A percentile compares a stretch with the other conserved stretches of the same genome.
Evolutionary conservation across 345 rosid species (phyloP).

Genomic region (Camelina sativa): DNA sequence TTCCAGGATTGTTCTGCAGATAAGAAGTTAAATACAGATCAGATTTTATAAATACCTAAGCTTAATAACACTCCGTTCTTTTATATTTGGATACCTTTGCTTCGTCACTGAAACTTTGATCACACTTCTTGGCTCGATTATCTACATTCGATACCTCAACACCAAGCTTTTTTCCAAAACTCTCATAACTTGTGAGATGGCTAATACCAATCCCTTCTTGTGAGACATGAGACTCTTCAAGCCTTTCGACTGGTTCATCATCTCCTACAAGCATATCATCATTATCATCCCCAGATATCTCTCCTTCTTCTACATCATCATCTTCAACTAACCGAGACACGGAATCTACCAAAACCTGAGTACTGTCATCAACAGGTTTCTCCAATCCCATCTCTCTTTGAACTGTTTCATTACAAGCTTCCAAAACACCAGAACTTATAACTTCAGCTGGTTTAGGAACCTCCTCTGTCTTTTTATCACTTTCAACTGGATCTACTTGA

Average conservation of each 20-base stretch:
- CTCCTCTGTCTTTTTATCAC: constrained; percentile 36
- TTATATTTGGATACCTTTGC: constrained; percentile 45
- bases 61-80: not conserved
- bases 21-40: constrained; percentile 12
- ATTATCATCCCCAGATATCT: constrained; percentile 53
- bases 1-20: constrained; percentile 24
- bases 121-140: constrained; percentile 33
- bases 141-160: constrained; percentile 33
- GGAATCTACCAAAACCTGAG: constrained; percentile 27
- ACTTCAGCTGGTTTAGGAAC: constrained; percentile 30
- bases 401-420: constrained; percentile 40
- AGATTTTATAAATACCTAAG: constrained; percentile 30
- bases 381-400: constrained; percentile 47
- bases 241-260: constrained; percentile 38
- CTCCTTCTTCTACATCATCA: constrained; percentile 63
- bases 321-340: constrained; percentile 44
- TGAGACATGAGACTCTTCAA: constrained; percentile 43
- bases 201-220: constrained; percentile 26
- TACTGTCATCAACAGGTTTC: constrained; percentile 33
- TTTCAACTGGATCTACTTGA: constrained; percentile 36
- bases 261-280: constrained; percentile 43
- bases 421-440: constrained; percentile 38
- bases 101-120: constrained; percentile 41
- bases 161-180: constrained; percentile 30
- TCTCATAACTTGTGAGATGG: constrained; percentile 10